A percentile compares a stretch with the other conserved stretches of the same genome.
Conservation (phyloP, 1,284 basidiomycete species). For the Sanghuangporus weigelae region DNA sequence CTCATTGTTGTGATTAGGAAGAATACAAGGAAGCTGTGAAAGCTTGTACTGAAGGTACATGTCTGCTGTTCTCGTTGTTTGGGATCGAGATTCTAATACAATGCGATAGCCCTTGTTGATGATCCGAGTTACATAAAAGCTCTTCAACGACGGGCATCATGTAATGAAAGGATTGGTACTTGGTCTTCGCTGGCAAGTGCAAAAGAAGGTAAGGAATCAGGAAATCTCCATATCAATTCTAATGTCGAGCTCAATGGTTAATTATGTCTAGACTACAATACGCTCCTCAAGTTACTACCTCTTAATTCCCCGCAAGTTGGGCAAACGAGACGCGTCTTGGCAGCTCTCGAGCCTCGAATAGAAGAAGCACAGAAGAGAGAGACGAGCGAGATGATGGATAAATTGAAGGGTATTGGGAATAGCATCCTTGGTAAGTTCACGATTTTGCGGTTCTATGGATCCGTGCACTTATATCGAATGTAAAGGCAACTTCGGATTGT, state of each 20-base stretch:
- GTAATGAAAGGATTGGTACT: constrained; percentile 74
- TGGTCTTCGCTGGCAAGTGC: constrained; percentile 82
- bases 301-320: constrained; percentile 46
- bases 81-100: constrained; percentile 4
- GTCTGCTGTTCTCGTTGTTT: too few species aligned
- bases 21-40: constrained; percentile 72
- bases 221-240: neutral
- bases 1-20: constrained; percentile 38
- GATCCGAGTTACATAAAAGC: constrained; percentile 86
- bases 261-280: constrained; percentile 63
- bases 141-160: constrained; percentile 78
- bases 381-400: constrained; percentile 88
- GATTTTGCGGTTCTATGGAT: neutral
- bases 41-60: constrained; percentile 71
- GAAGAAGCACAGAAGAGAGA: constrained; percentile 81
- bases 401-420: constrained; percentile 92
- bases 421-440: constrained; percentile 72
- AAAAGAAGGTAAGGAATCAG: constrained; percentile 64
- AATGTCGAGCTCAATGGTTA: neutral
- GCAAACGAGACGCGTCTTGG: constrained; percentile 46
- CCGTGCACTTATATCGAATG: neutral
- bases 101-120: constrained; percentile 67
- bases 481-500: constrained; percentile 79
- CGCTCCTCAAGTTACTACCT: constrained; percentile 59
- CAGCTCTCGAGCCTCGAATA: constrained; percentile 56